These are phyloP conservation scores for Pestalotiopsis fici DNA, from an alignment of 2,329 filamentous ascomycete species.

Conservation along the genomic window DNA sequence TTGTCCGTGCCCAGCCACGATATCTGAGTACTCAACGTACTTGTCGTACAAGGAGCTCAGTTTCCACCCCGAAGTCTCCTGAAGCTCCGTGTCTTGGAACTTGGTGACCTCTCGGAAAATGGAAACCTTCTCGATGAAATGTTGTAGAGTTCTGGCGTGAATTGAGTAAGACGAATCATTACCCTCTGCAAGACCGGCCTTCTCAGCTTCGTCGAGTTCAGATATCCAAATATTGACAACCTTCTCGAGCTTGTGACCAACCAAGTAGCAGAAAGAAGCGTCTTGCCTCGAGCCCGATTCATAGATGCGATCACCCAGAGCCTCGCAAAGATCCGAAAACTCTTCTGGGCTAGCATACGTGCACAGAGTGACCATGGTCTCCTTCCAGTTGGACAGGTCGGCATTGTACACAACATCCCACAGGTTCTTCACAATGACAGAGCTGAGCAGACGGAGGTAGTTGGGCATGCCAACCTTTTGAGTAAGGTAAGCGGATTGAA, in stretches of 20 bases:
- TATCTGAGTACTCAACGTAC: slow-evolving; percentile 96
- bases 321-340: slow-evolving; percentile 93
- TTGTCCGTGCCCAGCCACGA: slow-evolving; percentile 87
- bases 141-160: slow-evolving; percentile 84
- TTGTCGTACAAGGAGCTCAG: slow-evolving; percentile 86
- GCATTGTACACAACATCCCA: slow-evolving; percentile 99
- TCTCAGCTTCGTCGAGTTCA: slow-evolving; percentile 83
- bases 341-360: slow-evolving; percentile 91
- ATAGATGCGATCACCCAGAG: slow-evolving; percentile 85
- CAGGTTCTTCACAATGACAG: slow-evolving; percentile 92
- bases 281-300: slow-evolving; percentile 81
- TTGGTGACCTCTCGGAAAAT: slow-evolving; percentile 93
- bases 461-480: slow-evolving; percentile 82
- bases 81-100: slow-evolving; percentile 78
- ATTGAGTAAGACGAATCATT: slow-evolving; percentile 86
- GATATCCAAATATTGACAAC: slow-evolving; percentile 92
- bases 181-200: slow-evolving; percentile 68
- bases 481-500: slow-evolving; percentile 86
- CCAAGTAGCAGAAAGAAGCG: slow-evolving; percentile 94
- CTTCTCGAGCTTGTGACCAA: slow-evolving; percentile 96
- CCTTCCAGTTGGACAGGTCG: slow-evolving; percentile 91
- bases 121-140: slow-evolving; percentile 97
- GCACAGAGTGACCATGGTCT: slow-evolving; percentile 93
- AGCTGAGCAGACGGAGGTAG: slow-evolving; percentile 86
- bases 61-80: slow-evolving; percentile 81